phyloP scores from a whole-genome alignment of 1,139 yeast species.

The Hemisphaericaspora subhashii region DNA sequence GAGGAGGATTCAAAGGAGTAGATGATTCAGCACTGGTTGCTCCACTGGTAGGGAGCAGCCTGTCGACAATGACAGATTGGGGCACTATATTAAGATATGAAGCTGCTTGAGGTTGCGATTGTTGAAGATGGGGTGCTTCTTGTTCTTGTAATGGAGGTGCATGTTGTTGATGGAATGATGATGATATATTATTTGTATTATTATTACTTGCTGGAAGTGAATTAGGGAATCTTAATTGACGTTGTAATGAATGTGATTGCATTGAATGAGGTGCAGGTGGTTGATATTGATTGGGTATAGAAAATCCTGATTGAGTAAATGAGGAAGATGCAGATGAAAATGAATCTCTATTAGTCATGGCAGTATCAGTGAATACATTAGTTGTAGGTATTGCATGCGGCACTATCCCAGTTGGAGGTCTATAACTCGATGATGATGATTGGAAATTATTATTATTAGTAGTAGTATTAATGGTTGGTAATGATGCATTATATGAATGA shows the following conservation, averaged over 20 bases:
- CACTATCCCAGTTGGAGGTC: slow-evolving; percentile 21
- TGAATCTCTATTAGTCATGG: slow-evolving; percentile 9
- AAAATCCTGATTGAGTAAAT: slow-evolving; percentile 12
- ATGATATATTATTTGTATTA: background rate
- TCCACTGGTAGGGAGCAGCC: slow-evolving; percentile 8
- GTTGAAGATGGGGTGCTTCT: background rate
- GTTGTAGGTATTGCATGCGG: slow-evolving; percentile 51
- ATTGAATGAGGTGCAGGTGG: slow-evolving; percentile 7
- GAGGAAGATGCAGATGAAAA: slow-evolving; percentile 8
- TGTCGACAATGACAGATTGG: slow-evolving; percentile 7
- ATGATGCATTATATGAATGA: slow-evolving; percentile 39
- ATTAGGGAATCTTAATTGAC: slow-evolving; percentile 13
- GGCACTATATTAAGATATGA: slow-evolving; percentile 8
- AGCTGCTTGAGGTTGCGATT: background rate
- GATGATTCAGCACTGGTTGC: slow-evolving; percentile 9
- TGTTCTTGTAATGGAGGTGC: background rate
- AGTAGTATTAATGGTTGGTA: slow-evolving; percentile 16
- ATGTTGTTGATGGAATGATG: background rate
- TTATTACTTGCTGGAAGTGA: slow-evolving; percentile 13
- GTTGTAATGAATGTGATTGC: slow-evolving; percentile 9
- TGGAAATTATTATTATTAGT: slow-evolving; percentile 16
- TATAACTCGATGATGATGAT: slow-evolving; percentile 13
- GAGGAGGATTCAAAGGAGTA: background rate
- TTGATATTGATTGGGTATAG: slow-evolving; percentile 16
- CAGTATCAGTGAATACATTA: slow-evolving; percentile 14